Base-by-base conservation (phyloP, 2,329 filamentous ascomycete genomes). In the Calonectria pauciramosa region DNA sequence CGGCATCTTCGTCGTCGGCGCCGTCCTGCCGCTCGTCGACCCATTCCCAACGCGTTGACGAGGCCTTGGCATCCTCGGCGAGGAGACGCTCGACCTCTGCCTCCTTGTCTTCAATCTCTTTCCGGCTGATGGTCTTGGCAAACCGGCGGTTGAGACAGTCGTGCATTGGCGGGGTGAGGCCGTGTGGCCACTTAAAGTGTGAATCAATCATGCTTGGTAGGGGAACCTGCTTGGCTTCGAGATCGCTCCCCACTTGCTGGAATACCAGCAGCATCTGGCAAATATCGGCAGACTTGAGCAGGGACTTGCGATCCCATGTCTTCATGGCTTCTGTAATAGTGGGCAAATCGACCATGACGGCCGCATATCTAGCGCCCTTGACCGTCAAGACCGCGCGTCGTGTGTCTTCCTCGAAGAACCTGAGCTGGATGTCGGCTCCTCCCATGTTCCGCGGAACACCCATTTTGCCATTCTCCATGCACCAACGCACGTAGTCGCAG, bases 271-370 rank as follows among this genome's bases (percentile, higher is more conserved):
- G 90, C 94, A 98, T 97, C 86, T 98, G 95, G 79, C 94, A 95
- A 41, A 98, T 91, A 82, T 98, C 96, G 38, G 94, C 94, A 11
- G 94, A 94, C 86, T 98, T 98, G 88, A 96, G 95, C 88, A 96
- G 95, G 23, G 93, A 91, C 81, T 94, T 95, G 81, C 93, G 93
- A 83, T 98, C 96, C 94, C 95, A 98, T 73, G 94, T 96, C 88
- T 98, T 98, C 94, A 97, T 96, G 10, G 93, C 94, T 83, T 98
- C 96, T 7, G 96, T 93, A 72, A 98, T 94, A 74, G 94, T 97
- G 0, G 96, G 96, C 38, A 98, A 86, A 80, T 97, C 95, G 11
- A 98, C 93, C 83, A 98, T 88, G 26, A 93, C 91, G 30, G 94
- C 95, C 0, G 94, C 96, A 82, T 95, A 98, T 64, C 91, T 88